Conservation (phyloP, 2,329 filamentous ascomycete genomes). For the Davidsoniella australis region DNA sequence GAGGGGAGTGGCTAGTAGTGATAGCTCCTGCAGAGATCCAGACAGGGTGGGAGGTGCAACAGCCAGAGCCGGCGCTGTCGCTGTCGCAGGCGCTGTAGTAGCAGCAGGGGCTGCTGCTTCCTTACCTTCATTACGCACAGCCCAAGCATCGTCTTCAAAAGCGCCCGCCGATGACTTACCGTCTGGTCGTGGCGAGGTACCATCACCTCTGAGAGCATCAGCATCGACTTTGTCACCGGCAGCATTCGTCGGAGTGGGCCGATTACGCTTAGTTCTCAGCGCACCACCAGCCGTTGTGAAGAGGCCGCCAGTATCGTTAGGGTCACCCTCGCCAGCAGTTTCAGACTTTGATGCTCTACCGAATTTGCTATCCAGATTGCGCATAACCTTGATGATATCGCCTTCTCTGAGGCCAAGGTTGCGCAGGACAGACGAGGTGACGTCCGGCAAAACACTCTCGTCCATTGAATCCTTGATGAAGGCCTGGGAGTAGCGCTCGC, state of each 20-base stretch:
- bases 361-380: conserved; percentile 66
- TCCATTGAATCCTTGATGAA: conserved; percentile 91
- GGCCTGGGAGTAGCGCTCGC: conserved; percentile 81
- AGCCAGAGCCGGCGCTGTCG: conserved; percentile 18
- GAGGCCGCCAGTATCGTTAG: conserved; percentile 46
- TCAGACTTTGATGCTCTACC: conserved; percentile 41
- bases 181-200: conserved; percentile 14
- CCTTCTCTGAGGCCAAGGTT: conserved; percentile 89
- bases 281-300: conserved; percentile 89
- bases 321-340: conserved; percentile 40
- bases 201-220: conserved; percentile 54
- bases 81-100: conserved; percentile 14
- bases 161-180: conserved; percentile 29
- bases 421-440: conserved; percentile 65
- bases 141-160: conserved; percentile 96
- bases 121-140: conserved; percentile 47
- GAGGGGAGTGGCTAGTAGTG: conserved; percentile 34
- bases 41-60: conserved; percentile 24
- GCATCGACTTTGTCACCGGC: conserved; percentile 74
- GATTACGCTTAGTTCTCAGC: conserved; percentile 83
- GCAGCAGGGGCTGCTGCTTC: background rate
- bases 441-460: conserved; percentile 78
- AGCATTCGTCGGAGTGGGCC: conserved; percentile 72
- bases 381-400: conserved; percentile 92
- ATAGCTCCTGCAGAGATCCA: conserved; percentile 47